Conservation (phyloP, 768 basidiomycete genomes). For the Suillus spraguei region DNA sequence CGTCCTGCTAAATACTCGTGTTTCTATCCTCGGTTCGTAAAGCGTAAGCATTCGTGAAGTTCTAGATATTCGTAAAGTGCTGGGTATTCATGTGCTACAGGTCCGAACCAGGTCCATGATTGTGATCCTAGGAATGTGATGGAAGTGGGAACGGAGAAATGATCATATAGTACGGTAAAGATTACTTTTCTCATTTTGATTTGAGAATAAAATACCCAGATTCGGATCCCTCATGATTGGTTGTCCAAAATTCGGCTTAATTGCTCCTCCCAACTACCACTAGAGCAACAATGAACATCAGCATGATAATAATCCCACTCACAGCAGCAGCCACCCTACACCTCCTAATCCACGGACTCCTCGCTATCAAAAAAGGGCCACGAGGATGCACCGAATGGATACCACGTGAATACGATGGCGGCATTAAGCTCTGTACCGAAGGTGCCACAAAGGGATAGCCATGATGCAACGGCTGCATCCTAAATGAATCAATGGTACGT, state of each 20-base stretch:
- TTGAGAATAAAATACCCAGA: not conserved
- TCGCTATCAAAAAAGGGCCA: conserved; percentile 21
- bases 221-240: not conserved
- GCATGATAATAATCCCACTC: conserved; percentile 51
- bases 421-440: conserved; percentile 39
- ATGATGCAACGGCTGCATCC: conserved; percentile 39
- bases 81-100: not conserved
- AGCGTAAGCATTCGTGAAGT: not conserved
- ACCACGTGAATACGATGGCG: conserved; percentile 23
- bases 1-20: not conserved
- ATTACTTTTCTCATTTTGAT: not conserved
- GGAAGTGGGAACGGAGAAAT: not conserved
- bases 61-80: not conserved
- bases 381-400: conserved; percentile 25
- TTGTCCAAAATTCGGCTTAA: not conserved
- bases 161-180: not conserved
- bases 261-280: conserved; percentile 32
- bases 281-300: conserved; percentile 54
- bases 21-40: not conserved
- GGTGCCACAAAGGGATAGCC: conserved; percentile 66
- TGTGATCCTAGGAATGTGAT: not conserved
- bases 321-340: conserved; percentile 63
- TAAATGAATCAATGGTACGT: conserved; percentile 46
- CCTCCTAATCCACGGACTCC: conserved; percentile 42
- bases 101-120: not conserved